Evolutionary conservation across 164 flowering plant genomes (phyloP), one percentile per base, ranked within the genome.

Genomic region (Buxus sempervirens): DNA sequence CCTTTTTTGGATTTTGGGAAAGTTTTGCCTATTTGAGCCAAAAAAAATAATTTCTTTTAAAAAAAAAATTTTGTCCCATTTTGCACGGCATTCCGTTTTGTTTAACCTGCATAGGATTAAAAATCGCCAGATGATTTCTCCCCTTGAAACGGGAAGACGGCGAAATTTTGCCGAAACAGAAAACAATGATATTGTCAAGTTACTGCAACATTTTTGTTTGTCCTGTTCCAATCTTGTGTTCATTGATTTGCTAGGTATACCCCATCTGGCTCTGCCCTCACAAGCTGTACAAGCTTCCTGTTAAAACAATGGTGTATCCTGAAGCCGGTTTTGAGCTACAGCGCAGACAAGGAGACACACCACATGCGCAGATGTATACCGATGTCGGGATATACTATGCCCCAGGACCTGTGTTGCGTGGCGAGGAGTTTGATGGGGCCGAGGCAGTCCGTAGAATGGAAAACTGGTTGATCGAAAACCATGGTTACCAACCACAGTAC

Each of bases 211-310:
- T 15, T 45, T 45, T 45, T 10, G 5, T 45, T 15, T 45, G 2
- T 45, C 51, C 51, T 45, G 16, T 10, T 15, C 12, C 51, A 5
- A 10, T 1, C 1, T 45, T 45, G 2, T 45, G 2, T 42, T 63
- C 62, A 25, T 62, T 69, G 58, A 51, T 64, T 72, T 42, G 60
- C 48, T 74, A 94, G 98, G 88, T 94, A 7, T 94, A 96, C 73
- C 99, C 99, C 3, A 76, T 96, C 59, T 93, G 99, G 99, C 92
- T 96, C 28, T 95, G 99, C 78, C 99, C 99, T 14, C 98, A 96
- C 82, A 82, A 87, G 61, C 70, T 93, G 69, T 96, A 65, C 88
- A 90, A 88, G 80, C 88, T 83, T 23, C 98, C 99, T 0, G 62
- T 83, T 67, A 96, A 91, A 73, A 83, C 98, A 49, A 90, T 87